These are phyloP conservation scores for Kluyveromyces starmeri DNA, from an alignment of 805 yeast species.

Conservation along the genomic window DNA sequence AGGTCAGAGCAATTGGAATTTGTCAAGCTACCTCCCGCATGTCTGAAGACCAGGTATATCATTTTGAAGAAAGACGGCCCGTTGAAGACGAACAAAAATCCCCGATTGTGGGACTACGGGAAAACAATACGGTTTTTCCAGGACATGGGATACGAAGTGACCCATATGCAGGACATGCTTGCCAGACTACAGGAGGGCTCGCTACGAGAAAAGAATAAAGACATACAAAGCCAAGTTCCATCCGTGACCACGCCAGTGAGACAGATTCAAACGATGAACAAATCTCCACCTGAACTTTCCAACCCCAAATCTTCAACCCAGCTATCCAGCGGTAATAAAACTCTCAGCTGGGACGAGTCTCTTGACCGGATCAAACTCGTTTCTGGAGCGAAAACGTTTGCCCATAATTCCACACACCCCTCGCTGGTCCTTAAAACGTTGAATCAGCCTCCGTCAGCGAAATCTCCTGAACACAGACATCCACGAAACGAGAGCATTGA, in stretches of 20 bases:
- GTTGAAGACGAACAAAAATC: constrained; percentile 3
- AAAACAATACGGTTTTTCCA: constrained; percentile 1
- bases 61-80: constrained; percentile 1
- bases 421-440: too few relatives aligned
- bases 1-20: not conserved
- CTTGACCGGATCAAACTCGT: not conserved
- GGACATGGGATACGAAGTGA: constrained; percentile 3
- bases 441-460: not conserved
- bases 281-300: too few relatives aligned
- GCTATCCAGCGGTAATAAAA: too few relatives aligned
- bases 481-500: not conserved
- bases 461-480: not conserved
- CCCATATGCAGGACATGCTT: not conserved
- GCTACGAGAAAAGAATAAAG: not conserved
- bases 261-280: too few relatives aligned
- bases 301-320: too few relatives aligned
- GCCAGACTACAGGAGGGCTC: constrained; percentile 1
- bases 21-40: constrained; percentile 1
- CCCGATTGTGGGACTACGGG: constrained; percentile 5
- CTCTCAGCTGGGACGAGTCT: not conserved
- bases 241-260: too few relatives aligned
- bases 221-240: too few relatives aligned
- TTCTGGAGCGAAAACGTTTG: not conserved
- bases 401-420: too few relatives aligned
- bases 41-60: constrained; percentile 3